Conservation (phyloP, 176 grass and related monocot species). For the Cenchrus americanus region DNA sequence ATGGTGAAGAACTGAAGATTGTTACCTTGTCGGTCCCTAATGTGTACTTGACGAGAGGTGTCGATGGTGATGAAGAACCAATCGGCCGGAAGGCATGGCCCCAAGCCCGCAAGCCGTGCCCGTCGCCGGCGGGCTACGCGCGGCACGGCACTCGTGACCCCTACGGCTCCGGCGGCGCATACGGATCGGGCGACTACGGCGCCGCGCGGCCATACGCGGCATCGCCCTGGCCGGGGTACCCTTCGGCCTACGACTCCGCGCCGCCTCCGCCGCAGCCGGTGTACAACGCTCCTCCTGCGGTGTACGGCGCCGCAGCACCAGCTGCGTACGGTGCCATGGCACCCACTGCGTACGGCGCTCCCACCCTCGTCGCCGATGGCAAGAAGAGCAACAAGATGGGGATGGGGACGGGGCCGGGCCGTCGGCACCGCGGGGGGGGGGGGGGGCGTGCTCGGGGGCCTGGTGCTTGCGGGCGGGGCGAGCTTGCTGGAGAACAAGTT, state of each 20-base stretch:
- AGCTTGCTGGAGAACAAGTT: no score
- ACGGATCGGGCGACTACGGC: no score
- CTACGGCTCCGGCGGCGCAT: conserved; percentile 33
- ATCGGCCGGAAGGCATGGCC: no score
- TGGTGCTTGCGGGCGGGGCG: no score
- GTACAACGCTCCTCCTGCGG: background rate
- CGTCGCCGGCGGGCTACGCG: conserved; percentile 13
- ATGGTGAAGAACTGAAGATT: no score
- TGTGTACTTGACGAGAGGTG: no score
- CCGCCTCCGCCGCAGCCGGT: background rate
- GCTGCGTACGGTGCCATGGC: background rate
- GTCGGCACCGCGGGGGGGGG: conserved; percentile 64
- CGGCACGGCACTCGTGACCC: conserved; percentile 19
- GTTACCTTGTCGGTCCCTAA: no score
- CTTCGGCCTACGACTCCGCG: no score
- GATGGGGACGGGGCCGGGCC: no score
- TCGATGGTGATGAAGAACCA: no score
- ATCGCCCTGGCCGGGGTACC: conserved; percentile 5
- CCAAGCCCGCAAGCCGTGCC: conserved; percentile 15
- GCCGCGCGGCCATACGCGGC: background rate
- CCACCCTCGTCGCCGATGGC: background rate
- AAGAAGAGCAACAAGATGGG: conserved; percentile 56
- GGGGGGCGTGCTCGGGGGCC: no score
- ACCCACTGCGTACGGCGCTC: background rate
- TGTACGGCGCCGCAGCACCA: no score